Base-by-base conservation (phyloP, 148 eudicot species). In the Spergularia bocconei region DNA sequence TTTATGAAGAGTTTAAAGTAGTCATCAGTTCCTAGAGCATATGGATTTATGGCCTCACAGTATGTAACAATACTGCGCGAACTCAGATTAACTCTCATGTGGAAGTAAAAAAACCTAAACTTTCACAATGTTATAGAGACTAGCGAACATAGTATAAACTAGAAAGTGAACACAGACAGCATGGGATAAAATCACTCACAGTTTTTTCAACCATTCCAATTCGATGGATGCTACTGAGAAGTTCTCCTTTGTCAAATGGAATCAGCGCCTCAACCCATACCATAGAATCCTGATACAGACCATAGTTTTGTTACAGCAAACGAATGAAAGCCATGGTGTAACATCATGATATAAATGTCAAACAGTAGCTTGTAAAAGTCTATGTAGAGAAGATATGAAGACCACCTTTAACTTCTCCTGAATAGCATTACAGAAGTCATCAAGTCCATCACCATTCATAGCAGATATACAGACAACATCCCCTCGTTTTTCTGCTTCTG, bases 231-330 rank as follows among this genome's bases (percentile, higher is more conserved):
- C 89, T 87, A 82, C 83, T 92, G 77, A 95, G 87, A 59, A 95
- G 90, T 82, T 95, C 98, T 78, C 99, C 99, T 83, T 88, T 89
- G 81, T 86, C 89, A 74, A 92, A 95, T 48, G 98, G 98, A 71
- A 95, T 87, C 83, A 92, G 74, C 74, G 96, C 98, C 84, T 95
- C 98, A 52, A 95, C 86, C 97, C 96, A 92, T 52, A 95, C 98
- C 99, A 95, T 95, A 23, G 89, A 82, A 82, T 95, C 98, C 99
- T 95, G 73, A 53, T 12, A 58, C 53, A 73, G 5, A 48, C 76
- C 17, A 71, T 13, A 7, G 7, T 17, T 44, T 33, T 21, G 14
- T 59, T 11, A 15, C 33, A 55, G 71, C 71, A 70, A 69, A 36
- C 57, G 21, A 60, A 52, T 44, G 56, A 63, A 73, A 36, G 20